Evolutionary conservation across 1,284 basidiomycete species (phyloP).

Genomic region (Trametes sp.): DNA sequence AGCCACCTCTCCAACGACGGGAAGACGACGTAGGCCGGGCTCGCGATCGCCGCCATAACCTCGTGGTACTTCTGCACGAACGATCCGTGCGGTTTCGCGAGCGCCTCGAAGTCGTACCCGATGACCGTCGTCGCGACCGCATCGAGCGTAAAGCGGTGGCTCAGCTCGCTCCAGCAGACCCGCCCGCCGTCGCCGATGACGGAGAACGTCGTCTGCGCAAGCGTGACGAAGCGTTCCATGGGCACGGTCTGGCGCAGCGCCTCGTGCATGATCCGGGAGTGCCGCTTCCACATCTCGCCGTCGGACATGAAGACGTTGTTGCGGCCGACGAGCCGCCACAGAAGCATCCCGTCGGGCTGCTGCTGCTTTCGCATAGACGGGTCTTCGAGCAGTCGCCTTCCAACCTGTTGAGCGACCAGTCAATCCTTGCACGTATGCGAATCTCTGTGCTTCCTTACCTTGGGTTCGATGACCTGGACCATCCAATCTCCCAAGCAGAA

Average conservation of each 20-base stretch:
- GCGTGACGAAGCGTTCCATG: slow-evolving; percentile 36
- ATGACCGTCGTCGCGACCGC: slow-evolving; percentile 43
- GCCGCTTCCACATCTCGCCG: slow-evolving; percentile 42
- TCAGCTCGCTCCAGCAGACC: slow-evolving; percentile 39
- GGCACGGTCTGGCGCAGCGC: slow-evolving; percentile 41
- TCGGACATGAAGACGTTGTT: slow-evolving; percentile 41
- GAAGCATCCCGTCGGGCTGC: slow-evolving; percentile 37
- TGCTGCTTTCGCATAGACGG: slow-evolving; percentile 38
- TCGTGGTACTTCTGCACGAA: slow-evolving; percentile 44
- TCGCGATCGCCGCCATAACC: slow-evolving; percentile 43
- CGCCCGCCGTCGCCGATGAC: slow-evolving; percentile 34
- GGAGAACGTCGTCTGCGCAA: slow-evolving; percentile 36
- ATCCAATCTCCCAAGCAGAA: slow-evolving; percentile 38
- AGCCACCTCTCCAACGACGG: slow-evolving; percentile 41
- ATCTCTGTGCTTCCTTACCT: slow-evolving; percentile 20
- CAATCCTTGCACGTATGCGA: too few species aligned
- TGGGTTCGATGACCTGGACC: slow-evolving; percentile 36
- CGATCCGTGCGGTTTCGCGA: slow-evolving; percentile 36
- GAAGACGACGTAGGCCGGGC: slow-evolving; percentile 41
- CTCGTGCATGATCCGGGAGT: slow-evolving; percentile 37
- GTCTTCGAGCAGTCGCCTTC: slow-evolving; percentile 25
- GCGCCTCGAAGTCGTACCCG: slow-evolving; percentile 46
- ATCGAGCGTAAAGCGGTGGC: slow-evolving; percentile 42
- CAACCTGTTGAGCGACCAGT: slow-evolving; percentile 9
- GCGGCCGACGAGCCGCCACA: slow-evolving; percentile 42